Conservation (phyloP, 345 rosid genomes). For the Pseudoturritis turrita region DNA sequence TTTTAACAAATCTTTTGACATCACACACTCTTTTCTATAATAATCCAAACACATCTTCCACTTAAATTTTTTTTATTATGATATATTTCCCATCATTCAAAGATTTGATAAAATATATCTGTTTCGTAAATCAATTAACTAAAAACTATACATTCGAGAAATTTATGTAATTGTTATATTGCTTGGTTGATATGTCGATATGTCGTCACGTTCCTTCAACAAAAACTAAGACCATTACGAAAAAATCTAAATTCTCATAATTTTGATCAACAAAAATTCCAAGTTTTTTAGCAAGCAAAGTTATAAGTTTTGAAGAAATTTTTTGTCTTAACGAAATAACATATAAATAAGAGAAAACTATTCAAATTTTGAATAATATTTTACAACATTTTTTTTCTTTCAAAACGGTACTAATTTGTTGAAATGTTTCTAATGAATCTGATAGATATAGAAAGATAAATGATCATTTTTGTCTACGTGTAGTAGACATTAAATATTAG, state of each 20-base stretch:
- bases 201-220: neutral
- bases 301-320: neutral
- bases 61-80: neutral
- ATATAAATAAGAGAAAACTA: neutral
- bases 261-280: neutral
- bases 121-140: neutral
- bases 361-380: neutral
- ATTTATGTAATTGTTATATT: neutral
- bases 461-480: neutral
- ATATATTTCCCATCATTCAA: neutral
- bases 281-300: neutral
- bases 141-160: neutral
- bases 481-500: neutral
- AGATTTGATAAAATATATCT: neutral
- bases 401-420: neutral
- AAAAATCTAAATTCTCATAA: neutral
- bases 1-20: constrained; percentile 15
- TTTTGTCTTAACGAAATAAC: neutral
- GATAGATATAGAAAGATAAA: neutral
- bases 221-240: neutral
- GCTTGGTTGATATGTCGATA: neutral
- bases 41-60: neutral
- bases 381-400: too few species aligned
- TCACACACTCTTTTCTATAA: neutral
- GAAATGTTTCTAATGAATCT: neutral